Base-by-base conservation (phyloP, 1,284 basidiomycete genomes). In the Tilletia setariae region DNA sequence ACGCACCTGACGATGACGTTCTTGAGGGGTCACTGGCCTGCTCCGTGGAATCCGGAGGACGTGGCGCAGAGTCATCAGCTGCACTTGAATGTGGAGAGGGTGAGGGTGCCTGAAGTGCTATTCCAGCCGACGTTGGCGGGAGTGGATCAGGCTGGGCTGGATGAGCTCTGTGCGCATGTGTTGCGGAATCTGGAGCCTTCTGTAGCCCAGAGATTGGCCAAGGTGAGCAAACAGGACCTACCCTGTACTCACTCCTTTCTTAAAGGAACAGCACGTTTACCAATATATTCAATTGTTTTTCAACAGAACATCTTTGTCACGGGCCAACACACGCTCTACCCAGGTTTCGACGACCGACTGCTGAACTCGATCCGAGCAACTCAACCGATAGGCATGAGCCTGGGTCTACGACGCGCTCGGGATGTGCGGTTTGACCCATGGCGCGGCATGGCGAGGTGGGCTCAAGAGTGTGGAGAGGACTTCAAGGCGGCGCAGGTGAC, bases 111-210 rank as follows among this genome's bases (percentile, higher is more conserved):
- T 69, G 96, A 98, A 83, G 89, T 93, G 0, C 93, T 91, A 86
- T 98, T 95, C 85, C 90, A 93, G 67, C 95, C 96, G 0, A 86
- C 86, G 15, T 94, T 97, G 87, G 94, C 94, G 1, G 96, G 96
- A 0, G 87, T 97, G 25, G 96, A 98, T 83, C 92, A 91, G 23
- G 95, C 96, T 0, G 96, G 96, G 0, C 82, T 99, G 2, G 91
- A 90, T 15, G 96, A 99, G 83, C 88, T 97, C 1, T 85, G 94
- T 25, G 91, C 92, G 74, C 91, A 89, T 82, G 87, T 98, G 43
- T 86, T 99, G 63, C 88, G 89, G n/a, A 87, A 90, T 11, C 96
- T 95, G 83, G 84, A 87, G 2, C 83, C 85, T 1, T 89, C 92
- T 62, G 89, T 71, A 28, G 68, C 90, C 73, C 83, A 83, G 15